Evolutionary conservation across 2,329 filamentous ascomycete species (phyloP), one percentile per base, ranked within the genome.

Genomic region (Fusarium siculi): DNA sequence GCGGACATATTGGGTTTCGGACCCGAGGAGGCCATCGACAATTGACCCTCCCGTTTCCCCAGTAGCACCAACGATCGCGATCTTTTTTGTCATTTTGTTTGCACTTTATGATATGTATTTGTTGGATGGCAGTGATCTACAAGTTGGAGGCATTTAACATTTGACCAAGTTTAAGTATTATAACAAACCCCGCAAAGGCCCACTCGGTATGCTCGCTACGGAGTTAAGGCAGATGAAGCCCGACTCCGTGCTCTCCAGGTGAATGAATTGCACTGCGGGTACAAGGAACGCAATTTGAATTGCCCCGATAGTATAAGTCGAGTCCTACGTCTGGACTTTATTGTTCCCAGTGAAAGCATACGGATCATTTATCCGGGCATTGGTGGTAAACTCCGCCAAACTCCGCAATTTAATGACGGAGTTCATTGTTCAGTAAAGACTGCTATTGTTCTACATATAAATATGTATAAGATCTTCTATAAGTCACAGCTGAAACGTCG

Each of bases 41-140:
- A 86, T 82, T 4, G 81, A 81, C 1, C 61, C 63, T 18, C 84
- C 84, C 1, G 84, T 86, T 39, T 80, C 77, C 15, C 85, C 85
- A 14, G 84, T 83, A 9, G 83, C 84, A n/a, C 84, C 84, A 9
- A 83, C 62, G 15, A 85, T 68, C 9, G 74, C 78, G 18, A 83
- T 80, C 32, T 78, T 66, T 34, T 49, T 59, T 40, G 49, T 60
- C 34, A 53, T 44, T 66, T 43, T 15, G 7, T 23, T 18, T 12
- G 5, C 28, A 28, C 2, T 18, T 18, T 21, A 21, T 80, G 9
- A 34, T 25, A 25, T 21, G 34, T 1, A 23, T 7, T 34, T 14
- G 11, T 16, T 36, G 9, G 10, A 36, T 12, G 30, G 40, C 9
- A 14, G n/a, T 36, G 30, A 15, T n/a, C 2, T 57, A 6, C 4